Percentiles rank a stretch among this genome's conserved stretches.
phyloP scores from a whole-genome alignment of 2,329 filamentous ascomycete species.

The Phialophora chinensis region DNA sequence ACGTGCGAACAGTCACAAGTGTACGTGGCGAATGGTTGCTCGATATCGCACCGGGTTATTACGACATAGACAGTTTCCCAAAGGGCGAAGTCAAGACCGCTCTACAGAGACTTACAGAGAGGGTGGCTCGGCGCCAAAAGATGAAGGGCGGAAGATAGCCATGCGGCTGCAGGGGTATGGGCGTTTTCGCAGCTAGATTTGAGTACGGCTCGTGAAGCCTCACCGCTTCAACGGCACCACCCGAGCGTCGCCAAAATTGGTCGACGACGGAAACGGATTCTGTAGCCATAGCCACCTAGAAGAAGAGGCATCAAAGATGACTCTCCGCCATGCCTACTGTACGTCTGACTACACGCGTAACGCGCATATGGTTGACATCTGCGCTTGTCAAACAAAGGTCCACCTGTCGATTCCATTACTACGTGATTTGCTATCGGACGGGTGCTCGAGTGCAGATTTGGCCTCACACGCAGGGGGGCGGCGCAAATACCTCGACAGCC shows the following conservation, averaged over 20 bases:
- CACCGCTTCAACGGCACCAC: not conserved
- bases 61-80: slow-evolving; percentile 79
- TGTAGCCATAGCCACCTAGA: not conserved
- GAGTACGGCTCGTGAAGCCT: not conserved
- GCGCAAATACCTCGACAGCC: too few species aligned
- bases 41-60: slow-evolving; percentile 93
- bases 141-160: slow-evolving; percentile 42
- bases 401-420: too few species aligned
- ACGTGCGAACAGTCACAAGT: slow-evolving; percentile 90
- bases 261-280: not conserved
- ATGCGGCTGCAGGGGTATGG: not conserved
- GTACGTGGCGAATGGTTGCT: slow-evolving; percentile 94
- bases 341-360: too few species aligned
- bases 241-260: not conserved
- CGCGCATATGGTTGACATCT: too few species aligned
- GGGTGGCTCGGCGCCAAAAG: slow-evolving; percentile 61
- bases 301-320: not conserved
- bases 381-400: too few species aligned
- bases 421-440: too few species aligned
- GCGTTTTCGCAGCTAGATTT: not conserved
- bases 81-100: slow-evolving; percentile 84
- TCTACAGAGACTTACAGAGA: slow-evolving; percentile 60
- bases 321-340: not conserved
- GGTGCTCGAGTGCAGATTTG: too few species aligned
- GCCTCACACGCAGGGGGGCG: too few species aligned